phyloP scores from a whole-genome alignment of 805 yeast genomes.

The Kodamaea restingae region DNA sequence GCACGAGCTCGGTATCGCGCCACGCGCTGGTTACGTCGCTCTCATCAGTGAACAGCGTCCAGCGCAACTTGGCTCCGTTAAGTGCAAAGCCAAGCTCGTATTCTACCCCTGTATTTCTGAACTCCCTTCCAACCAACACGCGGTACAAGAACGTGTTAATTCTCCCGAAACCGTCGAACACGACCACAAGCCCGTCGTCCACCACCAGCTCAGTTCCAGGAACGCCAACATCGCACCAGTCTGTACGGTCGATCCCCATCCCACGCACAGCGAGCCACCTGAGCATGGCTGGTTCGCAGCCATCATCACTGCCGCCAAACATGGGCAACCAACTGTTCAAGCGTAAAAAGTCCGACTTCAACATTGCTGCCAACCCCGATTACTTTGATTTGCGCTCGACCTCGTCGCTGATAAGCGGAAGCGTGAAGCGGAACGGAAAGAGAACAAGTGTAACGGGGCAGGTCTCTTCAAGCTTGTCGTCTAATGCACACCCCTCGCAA shows the following conservation, averaged over 20 bases:
- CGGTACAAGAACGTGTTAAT: constrained; percentile 38
- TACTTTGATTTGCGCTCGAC: constrained; percentile 12
- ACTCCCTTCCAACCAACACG: constrained; percentile 5
- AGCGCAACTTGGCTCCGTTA: constrained; percentile 7
- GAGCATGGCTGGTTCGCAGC: constrained; percentile 7
- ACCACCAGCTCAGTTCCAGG: constrained; percentile 11
- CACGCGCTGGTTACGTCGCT: constrained; percentile 7
- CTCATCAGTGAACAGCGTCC: neutral
- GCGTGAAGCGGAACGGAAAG: constrained; percentile 11
- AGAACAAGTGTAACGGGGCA: constrained; percentile 5
- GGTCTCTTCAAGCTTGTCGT: constrained; percentile 2
- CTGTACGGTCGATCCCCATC: constrained; percentile 27
- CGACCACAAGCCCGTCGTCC: constrained; percentile 8
- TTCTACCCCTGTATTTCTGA: neutral
- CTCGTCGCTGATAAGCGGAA: constrained; percentile 6
- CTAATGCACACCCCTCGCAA: neutral
- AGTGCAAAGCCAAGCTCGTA: constrained; percentile 5
- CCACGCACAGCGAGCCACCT: constrained; percentile 15
- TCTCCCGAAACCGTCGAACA: constrained; percentile 34
- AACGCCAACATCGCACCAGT: constrained; percentile 13
- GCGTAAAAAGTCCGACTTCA: constrained; percentile 39
- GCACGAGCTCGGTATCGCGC: constrained; percentile 8
- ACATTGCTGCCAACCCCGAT: constrained; percentile 14
- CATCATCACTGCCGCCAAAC: constrained; percentile 11
- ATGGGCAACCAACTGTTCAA: constrained; percentile 32